A percentile compares a stretch with the other conserved stretches of the same genome.
Conservation (phyloP, 768 basidiomycete genomes). For the Zangia roseola region DNA sequence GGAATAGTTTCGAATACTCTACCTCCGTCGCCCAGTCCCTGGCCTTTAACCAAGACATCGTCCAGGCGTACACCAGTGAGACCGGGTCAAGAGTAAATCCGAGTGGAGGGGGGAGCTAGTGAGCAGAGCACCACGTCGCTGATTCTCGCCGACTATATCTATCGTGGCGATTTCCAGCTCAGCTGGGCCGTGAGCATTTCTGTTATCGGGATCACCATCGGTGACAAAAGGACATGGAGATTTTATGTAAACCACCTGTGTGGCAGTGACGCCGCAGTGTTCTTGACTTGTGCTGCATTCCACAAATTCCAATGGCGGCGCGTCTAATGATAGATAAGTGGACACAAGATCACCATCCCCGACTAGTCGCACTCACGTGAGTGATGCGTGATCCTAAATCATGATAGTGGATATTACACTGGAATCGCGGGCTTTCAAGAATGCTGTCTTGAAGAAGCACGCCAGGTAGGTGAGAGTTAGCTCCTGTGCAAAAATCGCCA, state of each 20-base stretch:
- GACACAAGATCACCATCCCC: not conserved
- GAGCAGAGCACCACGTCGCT: not conserved
- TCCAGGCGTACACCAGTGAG: not conserved
- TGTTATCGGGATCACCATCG: not conserved
- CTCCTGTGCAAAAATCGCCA: no score
- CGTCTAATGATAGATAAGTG: constrained; percentile 7
- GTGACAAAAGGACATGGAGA: constrained; percentile 1
- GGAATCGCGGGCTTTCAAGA: no score
- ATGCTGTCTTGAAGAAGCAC: no score
- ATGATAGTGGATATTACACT: not conserved
- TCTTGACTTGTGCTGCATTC: not conserved
- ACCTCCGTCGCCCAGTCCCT: constrained; percentile 30
- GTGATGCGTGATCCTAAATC: not conserved
- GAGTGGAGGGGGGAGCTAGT: not conserved
- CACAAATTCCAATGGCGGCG: not conserved
- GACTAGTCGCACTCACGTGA: constrained; percentile 1
- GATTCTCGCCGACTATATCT: constrained; percentile 26
- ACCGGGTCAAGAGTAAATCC: not conserved
- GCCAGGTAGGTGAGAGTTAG: not conserved
- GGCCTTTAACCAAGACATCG: constrained; percentile 32
- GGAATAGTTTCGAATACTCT: constrained; percentile 36
- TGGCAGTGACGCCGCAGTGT: constrained; percentile 12
- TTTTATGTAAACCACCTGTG: constrained; percentile 3
- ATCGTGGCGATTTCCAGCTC: constrained; percentile 19
- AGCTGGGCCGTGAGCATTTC: constrained; percentile 11